Evolutionary conservation across 805 yeast genomes (phyloP).

Genomic region (Candida namnaoensis): DNA sequence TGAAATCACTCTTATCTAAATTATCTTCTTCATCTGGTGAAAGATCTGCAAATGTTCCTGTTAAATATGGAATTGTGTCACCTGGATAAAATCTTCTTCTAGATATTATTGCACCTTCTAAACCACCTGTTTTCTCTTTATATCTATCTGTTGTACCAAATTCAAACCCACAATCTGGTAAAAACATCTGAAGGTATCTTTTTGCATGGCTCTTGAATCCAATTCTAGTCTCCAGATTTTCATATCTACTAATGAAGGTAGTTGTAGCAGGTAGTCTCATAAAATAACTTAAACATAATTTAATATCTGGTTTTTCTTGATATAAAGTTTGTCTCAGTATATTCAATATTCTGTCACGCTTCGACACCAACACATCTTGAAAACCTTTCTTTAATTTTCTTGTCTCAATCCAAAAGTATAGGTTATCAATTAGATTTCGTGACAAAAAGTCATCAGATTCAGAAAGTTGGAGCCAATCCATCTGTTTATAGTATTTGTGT

Average conservation of each 20-base stretch:
- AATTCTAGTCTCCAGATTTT: conserved; percentile 9
- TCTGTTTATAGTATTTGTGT: background rate
- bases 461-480: conserved; percentile 17
- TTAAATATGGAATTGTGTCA: conserved; percentile 23
- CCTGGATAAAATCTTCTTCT: conserved; percentile 19
- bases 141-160: conserved; percentile 34
- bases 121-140: conserved; percentile 5
- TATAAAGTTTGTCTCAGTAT: conserved; percentile 7
- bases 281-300: conserved; percentile 18
- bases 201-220: conserved; percentile 27
- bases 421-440: conserved; percentile 16
- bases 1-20: conserved; percentile 29
- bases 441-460: conserved; percentile 22
- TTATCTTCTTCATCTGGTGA: conserved; percentile 23
- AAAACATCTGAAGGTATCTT: conserved; percentile 26
- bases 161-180: conserved; percentile 30
- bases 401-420: conserved; percentile 17
- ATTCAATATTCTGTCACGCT: conserved; percentile 1
- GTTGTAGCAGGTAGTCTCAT: conserved; percentile 15
- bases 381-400: conserved; percentile 14
- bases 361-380: conserved; percentile 1
- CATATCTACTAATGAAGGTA: conserved; percentile 16
- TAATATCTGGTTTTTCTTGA: conserved; percentile 5
- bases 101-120: conserved; percentile 30
- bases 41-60: conserved; percentile 28